phyloP scores from a whole-genome alignment of 78 protist species.

The Tieghemostelium lacteum region DNA sequence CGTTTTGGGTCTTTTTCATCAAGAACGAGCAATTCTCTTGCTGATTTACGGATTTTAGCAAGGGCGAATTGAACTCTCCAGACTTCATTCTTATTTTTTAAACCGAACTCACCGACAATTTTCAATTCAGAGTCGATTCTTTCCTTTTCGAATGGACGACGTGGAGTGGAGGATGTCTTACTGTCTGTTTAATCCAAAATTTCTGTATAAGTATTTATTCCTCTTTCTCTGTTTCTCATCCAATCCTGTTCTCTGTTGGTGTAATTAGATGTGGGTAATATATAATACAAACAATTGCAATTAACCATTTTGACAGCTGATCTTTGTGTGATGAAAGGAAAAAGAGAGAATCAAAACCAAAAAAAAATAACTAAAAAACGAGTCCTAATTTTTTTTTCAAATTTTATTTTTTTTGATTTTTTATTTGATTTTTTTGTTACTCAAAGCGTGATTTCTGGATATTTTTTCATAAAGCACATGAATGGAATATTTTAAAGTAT shows the following conservation, averaged over 20 bases:
- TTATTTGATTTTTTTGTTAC: neutral
- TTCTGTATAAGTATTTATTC: neutral
- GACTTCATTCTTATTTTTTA: constrained; percentile 99
- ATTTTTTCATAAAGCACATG: too few relatives aligned
- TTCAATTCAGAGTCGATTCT: constrained; percentile 98
- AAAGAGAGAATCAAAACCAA: too few relatives aligned
- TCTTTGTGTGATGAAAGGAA: too few relatives aligned
- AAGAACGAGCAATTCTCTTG: constrained; percentile 98
- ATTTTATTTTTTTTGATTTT: neutral
- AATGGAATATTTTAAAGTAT: too few relatives aligned
- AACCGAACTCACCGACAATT: constrained; percentile 98
- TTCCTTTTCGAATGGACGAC: constrained; percentile 99
- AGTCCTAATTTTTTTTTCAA: neutral
- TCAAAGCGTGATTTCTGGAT: too few relatives aligned
- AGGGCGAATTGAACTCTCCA: constrained; percentile 98
- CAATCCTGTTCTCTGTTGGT: neutral
- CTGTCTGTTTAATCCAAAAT: constrained; percentile 61
- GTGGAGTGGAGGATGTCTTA: constrained; percentile 95
- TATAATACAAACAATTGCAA: neutral
- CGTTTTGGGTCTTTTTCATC: constrained; percentile 90
- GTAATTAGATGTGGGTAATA: too few relatives aligned
- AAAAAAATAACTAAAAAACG: neutral
- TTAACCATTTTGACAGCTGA: neutral
- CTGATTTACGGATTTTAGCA: constrained; percentile 97
- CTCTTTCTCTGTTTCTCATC: neutral